A percentile compares a stretch with the other conserved stretches of the same genome.
phyloP scores from a whole-genome alignment of 2,329 filamentous ascomycete species.

The Fusarium paranaense region DNA sequence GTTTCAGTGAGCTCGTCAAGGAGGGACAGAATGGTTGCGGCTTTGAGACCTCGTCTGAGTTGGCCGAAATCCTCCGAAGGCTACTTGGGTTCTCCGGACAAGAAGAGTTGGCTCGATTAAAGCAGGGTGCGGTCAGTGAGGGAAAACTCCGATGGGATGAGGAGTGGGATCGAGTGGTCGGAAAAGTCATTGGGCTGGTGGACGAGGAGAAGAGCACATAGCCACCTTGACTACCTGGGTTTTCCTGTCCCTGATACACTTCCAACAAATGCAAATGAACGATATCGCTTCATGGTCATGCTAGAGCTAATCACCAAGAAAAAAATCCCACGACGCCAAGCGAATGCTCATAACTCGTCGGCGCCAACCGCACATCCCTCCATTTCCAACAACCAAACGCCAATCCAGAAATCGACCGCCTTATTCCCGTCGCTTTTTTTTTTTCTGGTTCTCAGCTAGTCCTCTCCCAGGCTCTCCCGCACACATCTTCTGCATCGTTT shows the following conservation, averaged over 20 bases:
- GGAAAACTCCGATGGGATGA: constrained; percentile 86
- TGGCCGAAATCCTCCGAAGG: constrained; percentile 71
- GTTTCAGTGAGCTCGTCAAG: constrained; percentile 89
- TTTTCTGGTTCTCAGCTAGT: constrained; percentile 50
- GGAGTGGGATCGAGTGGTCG: constrained; percentile 90
- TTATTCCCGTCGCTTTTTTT: not conserved
- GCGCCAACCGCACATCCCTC: constrained; percentile 11
- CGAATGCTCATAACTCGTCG: constrained; percentile 27
- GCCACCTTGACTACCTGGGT: not conserved
- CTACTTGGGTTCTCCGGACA: constrained; percentile 68
- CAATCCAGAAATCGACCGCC: constrained; percentile 11
- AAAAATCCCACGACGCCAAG: constrained; percentile 37
- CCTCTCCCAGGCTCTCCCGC: constrained; percentile 82
- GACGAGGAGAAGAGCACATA: constrained; percentile 31
- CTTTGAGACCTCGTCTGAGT: constrained; percentile 77
- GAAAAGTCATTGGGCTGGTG: constrained; percentile 71
- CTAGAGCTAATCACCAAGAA: constrained; percentile 8
- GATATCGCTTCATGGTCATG: not conserved
- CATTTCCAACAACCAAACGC: constrained; percentile 20
- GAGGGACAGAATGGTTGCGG: constrained; percentile 89
- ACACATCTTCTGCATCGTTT: constrained; percentile 82
- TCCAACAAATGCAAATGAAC: not conserved
- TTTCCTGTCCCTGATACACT: not conserved
- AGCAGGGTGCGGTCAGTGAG: constrained; percentile 78
- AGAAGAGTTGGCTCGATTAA: constrained; percentile 69